Percentiles rank a stretch among this genome's conserved stretches.
Conservation (phyloP, 1,284 basidiomycete species). For the Cystobasidium slooffiae region DNA sequence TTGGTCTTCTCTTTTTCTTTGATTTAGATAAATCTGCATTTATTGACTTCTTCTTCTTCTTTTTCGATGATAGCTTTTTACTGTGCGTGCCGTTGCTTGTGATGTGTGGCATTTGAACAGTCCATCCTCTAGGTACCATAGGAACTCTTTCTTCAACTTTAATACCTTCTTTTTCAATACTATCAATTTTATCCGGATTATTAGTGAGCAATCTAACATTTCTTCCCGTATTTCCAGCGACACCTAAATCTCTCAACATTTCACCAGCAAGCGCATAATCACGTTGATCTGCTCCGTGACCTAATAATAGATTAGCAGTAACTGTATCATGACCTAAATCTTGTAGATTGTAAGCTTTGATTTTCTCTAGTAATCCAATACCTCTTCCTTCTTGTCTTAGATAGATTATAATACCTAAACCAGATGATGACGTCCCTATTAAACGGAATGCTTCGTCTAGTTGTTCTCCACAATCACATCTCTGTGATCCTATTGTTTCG, state of each 20-base stretch:
- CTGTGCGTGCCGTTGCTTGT: not conserved
- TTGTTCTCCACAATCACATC: constrained; percentile 99
- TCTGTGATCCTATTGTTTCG: constrained; percentile 96
- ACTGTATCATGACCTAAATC: constrained; percentile 99
- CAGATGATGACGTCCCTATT: constrained; percentile 69
- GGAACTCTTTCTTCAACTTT: constrained; percentile 80
- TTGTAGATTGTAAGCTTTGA: constrained; percentile 97
- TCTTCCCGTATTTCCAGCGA: constrained; percentile 59
- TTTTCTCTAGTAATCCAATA: constrained; percentile 93
- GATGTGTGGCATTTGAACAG: constrained; percentile 25
- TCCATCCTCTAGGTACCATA: constrained; percentile 94
- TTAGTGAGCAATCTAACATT: constrained; percentile 88
- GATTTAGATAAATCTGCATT: not conserved
- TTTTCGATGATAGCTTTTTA: constrained; percentile 48
- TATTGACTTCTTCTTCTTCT: constrained; percentile 21
- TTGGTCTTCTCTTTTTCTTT: constrained; percentile 4
- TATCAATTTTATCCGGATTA: constrained; percentile 95
- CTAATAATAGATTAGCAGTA: constrained; percentile 92
- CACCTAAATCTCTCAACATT: constrained; percentile 83
- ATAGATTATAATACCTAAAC: constrained; percentile 93
- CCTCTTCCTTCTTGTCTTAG: constrained; percentile 98
- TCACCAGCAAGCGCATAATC: constrained; percentile 89
- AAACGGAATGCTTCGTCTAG: constrained; percentile 93
- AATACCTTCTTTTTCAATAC: constrained; percentile 82
- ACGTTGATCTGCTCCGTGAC: constrained; percentile 91